These are phyloP conservation scores for Hydrangea macrophylla DNA, from an alignment of 148 eudicot genomes.

Conservation along the genomic window DNA sequence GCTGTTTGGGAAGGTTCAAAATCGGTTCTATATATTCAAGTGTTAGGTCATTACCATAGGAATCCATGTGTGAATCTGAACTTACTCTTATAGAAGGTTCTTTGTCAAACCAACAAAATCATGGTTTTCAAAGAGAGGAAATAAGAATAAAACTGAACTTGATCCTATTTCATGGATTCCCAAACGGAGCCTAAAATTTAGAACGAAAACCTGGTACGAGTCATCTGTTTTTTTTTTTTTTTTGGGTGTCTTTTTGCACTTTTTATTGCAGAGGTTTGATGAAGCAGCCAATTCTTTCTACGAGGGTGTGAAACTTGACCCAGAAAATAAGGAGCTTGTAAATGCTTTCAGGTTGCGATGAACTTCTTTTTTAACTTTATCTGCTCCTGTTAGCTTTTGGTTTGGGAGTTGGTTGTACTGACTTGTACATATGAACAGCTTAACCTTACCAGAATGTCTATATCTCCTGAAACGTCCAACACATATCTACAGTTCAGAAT, in stretches of 20 bases:
- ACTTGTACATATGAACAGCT: not conserved
- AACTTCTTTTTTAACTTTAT: not conserved
- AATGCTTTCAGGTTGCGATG: conserved; percentile 66
- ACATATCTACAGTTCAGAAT: not conserved
- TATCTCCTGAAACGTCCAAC: not conserved
- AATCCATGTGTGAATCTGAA: too few species aligned
- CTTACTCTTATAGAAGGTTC: too few species aligned
- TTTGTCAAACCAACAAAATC: too few species aligned
- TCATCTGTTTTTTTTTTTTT: conserved; percentile 3
- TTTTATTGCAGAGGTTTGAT: conserved; percentile 66
- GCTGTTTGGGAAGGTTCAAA: too few species aligned
- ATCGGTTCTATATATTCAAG: too few species aligned
- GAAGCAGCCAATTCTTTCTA: conserved; percentile 97
- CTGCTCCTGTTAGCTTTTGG: not conserved
- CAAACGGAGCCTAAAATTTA: not conserved
- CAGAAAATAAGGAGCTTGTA: conserved; percentile 88
- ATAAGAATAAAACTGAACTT: too few species aligned
- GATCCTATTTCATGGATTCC: too few species aligned
- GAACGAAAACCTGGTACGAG: not conserved
- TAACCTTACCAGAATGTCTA: not conserved
- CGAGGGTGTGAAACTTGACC: conserved; percentile 83
- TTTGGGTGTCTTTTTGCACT: too few species aligned
- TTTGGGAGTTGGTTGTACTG: not conserved
- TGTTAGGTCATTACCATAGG: too few species aligned
- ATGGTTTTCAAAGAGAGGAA: too few species aligned